Evolutionary conservation across 2,329 filamentous ascomycete species (phyloP).

Genomic region (Beauveria asiatica): DNA sequence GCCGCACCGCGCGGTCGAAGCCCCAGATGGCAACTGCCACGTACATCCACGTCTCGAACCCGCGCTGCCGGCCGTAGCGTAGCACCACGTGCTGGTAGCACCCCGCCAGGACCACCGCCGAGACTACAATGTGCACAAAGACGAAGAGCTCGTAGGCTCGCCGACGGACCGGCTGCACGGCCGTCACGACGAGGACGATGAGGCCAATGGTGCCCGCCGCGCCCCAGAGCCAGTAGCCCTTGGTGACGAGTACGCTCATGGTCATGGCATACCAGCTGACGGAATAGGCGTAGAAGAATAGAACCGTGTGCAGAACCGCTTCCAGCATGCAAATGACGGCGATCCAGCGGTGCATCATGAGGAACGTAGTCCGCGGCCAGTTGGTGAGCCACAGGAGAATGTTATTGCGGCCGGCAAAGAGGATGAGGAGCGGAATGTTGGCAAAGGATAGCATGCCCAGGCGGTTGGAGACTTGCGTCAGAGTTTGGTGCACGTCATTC

Average conservation of each 20-base stretch:
- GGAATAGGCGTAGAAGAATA: constrained; percentile 26
- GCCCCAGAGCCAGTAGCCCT: constrained; percentile 32
- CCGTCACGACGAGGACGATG: constrained; percentile 22
- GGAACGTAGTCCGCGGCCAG: constrained; percentile 37
- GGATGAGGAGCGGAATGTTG: constrained; percentile 29
- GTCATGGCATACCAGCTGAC: constrained; percentile 8
- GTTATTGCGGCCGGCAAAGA: constrained; percentile 36
- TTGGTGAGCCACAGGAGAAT: constrained; percentile 35
- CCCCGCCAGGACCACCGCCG: constrained; percentile 31
- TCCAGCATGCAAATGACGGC: constrained; percentile 33
- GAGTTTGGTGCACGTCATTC: constrained; percentile 18
- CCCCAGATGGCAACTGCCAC: constrained; percentile 19
- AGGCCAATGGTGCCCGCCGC: constrained; percentile 27
- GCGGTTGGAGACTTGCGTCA: constrained; percentile 27
- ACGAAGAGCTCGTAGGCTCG: constrained; percentile 35
- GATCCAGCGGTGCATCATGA: constrained; percentile 40
- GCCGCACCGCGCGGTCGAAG: constrained; percentile 18
- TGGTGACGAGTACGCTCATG: constrained; percentile 5
- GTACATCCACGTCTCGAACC: constrained; percentile 29
- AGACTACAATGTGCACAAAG: constrained; percentile 30
- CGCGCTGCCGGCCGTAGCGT: constrained; percentile 30
- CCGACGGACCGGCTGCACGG: constrained; percentile 27
- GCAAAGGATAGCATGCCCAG: constrained; percentile 30
- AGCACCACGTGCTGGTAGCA: constrained; percentile 32
- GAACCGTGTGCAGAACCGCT: constrained; percentile 32